These are phyloP conservation scores for Podospora comata DNA, from an alignment of 495 filamentous ascomycete genomes.

Conservation along the genomic window DNA sequence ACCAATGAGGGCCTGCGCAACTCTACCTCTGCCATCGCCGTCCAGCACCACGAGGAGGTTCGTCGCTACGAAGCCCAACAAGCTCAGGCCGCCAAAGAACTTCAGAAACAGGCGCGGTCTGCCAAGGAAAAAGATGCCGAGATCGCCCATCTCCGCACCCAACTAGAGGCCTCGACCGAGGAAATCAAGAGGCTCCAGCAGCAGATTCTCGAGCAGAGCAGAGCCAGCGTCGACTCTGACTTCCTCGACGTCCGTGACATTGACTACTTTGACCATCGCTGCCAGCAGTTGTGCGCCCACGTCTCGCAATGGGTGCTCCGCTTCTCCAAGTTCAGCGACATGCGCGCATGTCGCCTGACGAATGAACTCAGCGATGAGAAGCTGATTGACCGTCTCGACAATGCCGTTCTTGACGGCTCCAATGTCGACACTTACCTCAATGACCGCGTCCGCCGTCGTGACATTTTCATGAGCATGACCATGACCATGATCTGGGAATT, in stretches of 20 bases:
- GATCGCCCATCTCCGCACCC: slow-evolving; percentile 68
- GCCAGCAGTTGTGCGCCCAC: slow-evolving; percentile 87
- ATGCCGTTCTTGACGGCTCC: slow-evolving; percentile 86
- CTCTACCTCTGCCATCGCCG: slow-evolving; percentile 68
- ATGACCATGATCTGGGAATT: slow-evolving; percentile 99
- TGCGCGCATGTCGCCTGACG: slow-evolving; percentile 73
- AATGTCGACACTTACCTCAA: slow-evolving; percentile 81
- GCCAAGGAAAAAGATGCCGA: slow-evolving; percentile 79
- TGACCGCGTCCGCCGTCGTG: slow-evolving; percentile 80
- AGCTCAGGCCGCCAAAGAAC: slow-evolving; percentile 56
- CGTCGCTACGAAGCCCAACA: slow-evolving; percentile 54
- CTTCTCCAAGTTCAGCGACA: slow-evolving; percentile 94
- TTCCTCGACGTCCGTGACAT: slow-evolving; percentile 82
- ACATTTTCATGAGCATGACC: slow-evolving; percentile 94
- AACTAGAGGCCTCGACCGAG: slow-evolving; percentile 73
- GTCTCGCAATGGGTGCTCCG: slow-evolving; percentile 94
- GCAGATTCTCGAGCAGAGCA: slow-evolving; percentile 59
- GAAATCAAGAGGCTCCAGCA: slow-evolving; percentile 78
- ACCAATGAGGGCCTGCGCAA: slow-evolving; percentile 76
- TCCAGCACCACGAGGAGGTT: slow-evolving; percentile 64
- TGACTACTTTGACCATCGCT: slow-evolving; percentile 92
- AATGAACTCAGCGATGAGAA: slow-evolving; percentile 82
- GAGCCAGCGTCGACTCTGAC: slow-evolving; percentile 56
- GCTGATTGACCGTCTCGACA: slow-evolving; percentile 86
- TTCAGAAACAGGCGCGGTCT: slow-evolving; percentile 56